Percentiles rank a stretch among this genome's conserved stretches.
Conservation (phyloP, 805 yeast genomes). For the Wickerhamiella brachini region DNA sequence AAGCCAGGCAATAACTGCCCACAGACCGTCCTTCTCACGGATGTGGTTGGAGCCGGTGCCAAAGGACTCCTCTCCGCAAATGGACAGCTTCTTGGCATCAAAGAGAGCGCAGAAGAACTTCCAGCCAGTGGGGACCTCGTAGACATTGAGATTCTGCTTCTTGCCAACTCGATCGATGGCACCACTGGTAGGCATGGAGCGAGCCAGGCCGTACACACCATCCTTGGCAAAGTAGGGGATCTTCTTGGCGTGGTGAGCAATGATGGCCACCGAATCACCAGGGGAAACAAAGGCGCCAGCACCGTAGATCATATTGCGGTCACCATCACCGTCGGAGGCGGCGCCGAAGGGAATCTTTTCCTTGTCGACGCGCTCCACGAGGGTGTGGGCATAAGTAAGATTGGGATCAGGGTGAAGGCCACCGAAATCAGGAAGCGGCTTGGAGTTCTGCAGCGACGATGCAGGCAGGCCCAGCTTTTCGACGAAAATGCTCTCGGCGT, state of each 20-base stretch:
- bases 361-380: slow-evolving; percentile 74
- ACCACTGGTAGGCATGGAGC: slow-evolving; percentile 95
- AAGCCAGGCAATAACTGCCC: slow-evolving; percentile 98
- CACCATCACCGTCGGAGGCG: slow-evolving; percentile 99
- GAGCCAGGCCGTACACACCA: slow-evolving; percentile 85
- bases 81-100: slow-evolving; percentile 83
- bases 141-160: slow-evolving; percentile 54
- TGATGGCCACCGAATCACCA: slow-evolving; percentile 95
- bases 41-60: slow-evolving; percentile 98
- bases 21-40: slow-evolving; percentile 93
- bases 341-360: slow-evolving; percentile 87
- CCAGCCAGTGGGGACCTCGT: slow-evolving; percentile 99
- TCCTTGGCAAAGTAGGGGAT: slow-evolving; percentile 84
- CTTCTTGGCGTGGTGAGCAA: slow-evolving; percentile 76
- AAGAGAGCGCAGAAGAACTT: slow-evolving; percentile 92
- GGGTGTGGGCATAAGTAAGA: slow-evolving; percentile 78
- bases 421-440: slow-evolving; percentile 83
- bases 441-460: slow-evolving; percentile 60
- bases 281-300: slow-evolving; percentile 91
- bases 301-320: slow-evolving; percentile 96
- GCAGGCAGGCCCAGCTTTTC: slow-evolving; percentile 70
- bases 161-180: slow-evolving; percentile 88
- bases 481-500: slow-evolving; percentile 71
- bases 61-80: slow-evolving; percentile 96
- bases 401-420: slow-evolving; percentile 98